Evolutionary conservation across 495 filamentous ascomycete genomes (phyloP), one percentile per base, ranked within the genome.

Genomic region (Aspergillus ostianus): DNA sequence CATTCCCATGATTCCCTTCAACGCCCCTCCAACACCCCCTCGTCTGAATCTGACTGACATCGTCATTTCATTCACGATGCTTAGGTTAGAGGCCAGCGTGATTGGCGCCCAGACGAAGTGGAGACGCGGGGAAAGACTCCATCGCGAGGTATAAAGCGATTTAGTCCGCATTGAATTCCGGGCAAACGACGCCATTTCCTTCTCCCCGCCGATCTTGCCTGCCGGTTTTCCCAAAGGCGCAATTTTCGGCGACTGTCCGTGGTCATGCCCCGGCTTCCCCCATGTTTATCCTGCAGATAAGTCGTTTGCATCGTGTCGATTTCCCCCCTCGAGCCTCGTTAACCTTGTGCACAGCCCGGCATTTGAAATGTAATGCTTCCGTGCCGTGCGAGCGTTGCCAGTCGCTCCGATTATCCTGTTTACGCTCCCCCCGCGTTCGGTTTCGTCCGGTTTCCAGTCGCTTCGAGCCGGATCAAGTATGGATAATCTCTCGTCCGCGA

Each of bases 391-490:
- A 13, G 36, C 36, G 36, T 10, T 41, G 36, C 36, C 36, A 41
- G 15, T 41, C 36, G 36, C 36, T 41, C 10, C 36, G 13, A 41
- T 15, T 41, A 41, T 12, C 36, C 36, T 41, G 36, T 41, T 15
- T 41, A 10, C 36, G 36, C 1, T 41, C 12, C 36, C 36, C 36
- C 36, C 36, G 36, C 13, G 36, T 41, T 13, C 36, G 4, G 10
- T 41, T 41, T 41, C 36, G 36, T 5, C 13, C 36, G 36, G 51
- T 44, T 21, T 53, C 17, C 18, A 10, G 23, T 44, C 51, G 23
- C n/a, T 52, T 30, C 8, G 50, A 30, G 13, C 18, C 50, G 17
- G 50, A 52, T 52, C 36, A 52, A 10, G 50, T 52, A 15, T 30
- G 32, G 32, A 53, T 30, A 18, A 9, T 15, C 17, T 18, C 29